Evolutionary conservation across 2,329 filamentous ascomycete species (phyloP).

Genomic region (Seiridium unicorne): DNA sequence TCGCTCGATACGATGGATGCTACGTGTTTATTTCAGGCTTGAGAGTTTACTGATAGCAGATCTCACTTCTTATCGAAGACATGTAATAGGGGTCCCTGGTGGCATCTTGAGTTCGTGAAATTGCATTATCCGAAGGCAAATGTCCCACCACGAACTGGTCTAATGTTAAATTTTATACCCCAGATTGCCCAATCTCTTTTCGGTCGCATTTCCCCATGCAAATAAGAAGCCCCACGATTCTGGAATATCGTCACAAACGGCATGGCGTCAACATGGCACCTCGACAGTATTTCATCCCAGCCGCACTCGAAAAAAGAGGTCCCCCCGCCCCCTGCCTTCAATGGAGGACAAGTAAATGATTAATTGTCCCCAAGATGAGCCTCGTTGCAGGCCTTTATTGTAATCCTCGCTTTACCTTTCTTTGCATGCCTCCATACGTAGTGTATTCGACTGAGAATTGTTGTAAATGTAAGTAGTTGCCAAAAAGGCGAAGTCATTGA

Average conservation of each 20-base stretch:
- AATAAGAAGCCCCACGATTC: not conserved
- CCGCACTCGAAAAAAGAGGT: too few species aligned
- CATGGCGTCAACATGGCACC: not conserved
- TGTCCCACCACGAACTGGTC: not conserved
- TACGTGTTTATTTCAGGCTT: not conserved
- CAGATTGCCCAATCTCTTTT: not conserved
- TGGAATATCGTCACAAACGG: not conserved
- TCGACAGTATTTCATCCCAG: not conserved
- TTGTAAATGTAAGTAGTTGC: too few species aligned
- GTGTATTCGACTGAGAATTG: too few species aligned
- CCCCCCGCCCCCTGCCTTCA: too few species aligned
- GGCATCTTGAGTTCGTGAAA: not conserved
- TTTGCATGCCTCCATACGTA: too few species aligned
- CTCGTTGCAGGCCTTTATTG: too few species aligned
- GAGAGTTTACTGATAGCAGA: not conserved
- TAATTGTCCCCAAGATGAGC: too few species aligned
- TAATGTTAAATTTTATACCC: not conserved
- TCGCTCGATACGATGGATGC: not conserved
- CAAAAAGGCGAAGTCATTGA: not conserved
- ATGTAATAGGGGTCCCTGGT: not conserved
- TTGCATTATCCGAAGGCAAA: not conserved
- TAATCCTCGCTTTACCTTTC: too few species aligned
- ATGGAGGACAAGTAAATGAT: too few species aligned
- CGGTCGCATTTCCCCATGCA: not conserved
- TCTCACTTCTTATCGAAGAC: not conserved